Percentiles rank a stretch among this genome's conserved stretches.
Conservation (phyloP, 2,329 filamentous ascomycete genomes). For the Thielaviopsis punctulata region DNA sequence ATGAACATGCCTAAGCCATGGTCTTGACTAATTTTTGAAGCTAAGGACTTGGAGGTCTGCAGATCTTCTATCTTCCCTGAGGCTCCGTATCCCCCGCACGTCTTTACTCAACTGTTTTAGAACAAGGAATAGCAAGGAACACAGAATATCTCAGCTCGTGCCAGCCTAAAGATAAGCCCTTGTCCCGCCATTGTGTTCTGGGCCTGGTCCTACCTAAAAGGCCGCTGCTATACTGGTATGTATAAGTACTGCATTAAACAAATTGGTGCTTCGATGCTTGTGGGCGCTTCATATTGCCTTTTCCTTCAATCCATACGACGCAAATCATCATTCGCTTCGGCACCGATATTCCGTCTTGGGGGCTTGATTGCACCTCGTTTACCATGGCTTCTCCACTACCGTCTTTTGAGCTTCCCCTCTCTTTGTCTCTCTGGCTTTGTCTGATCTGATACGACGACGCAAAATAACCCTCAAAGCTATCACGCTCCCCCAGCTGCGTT, state of each 20-base stretch:
- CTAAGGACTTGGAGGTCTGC: too few relatives aligned
- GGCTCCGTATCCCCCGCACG: too few relatives aligned
- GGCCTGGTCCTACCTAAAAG: too few relatives aligned
- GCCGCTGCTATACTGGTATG: too few relatives aligned
- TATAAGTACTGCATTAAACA: too few relatives aligned
- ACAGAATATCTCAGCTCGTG: background rate
- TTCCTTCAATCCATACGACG: background rate
- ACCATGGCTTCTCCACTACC: background rate
- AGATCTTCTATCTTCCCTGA: too few relatives aligned
- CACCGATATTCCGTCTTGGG: background rate
- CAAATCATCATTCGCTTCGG: background rate
- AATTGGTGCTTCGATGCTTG: too few relatives aligned
- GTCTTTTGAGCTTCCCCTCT: background rate
- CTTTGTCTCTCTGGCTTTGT: background rate
- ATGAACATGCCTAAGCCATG: too few relatives aligned
- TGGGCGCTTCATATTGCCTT: background rate
- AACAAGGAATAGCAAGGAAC: background rate
- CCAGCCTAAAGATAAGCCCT: background rate
- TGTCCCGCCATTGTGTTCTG: background rate
- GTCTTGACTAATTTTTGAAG: too few relatives aligned
- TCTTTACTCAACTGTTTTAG: too few relatives aligned
- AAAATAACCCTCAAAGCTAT: too few relatives aligned
- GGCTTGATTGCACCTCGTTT: background rate
- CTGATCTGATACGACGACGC: too few relatives aligned
- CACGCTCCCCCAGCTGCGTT: background rate